Evolutionary conservation across 495 filamentous ascomycete species (phyloP).

Genomic region (Tetracladium marchalianum): DNA sequence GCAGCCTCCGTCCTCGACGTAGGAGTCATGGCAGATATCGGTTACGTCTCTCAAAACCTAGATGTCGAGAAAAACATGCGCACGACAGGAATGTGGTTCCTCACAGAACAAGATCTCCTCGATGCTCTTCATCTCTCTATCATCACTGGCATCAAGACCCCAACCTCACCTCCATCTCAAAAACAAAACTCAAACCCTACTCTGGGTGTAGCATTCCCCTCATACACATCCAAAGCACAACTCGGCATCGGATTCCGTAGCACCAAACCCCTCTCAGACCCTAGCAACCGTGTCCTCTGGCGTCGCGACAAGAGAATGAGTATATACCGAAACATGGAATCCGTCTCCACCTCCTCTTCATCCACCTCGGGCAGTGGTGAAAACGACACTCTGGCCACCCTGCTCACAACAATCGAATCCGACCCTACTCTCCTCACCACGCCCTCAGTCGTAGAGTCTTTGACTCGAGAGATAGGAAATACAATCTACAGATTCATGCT

Average conservation of each 20-base stretch:
- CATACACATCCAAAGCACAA: background rate
- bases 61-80: background rate
- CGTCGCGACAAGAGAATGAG: constrained; percentile 2
- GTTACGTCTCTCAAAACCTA: background rate
- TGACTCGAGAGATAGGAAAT: background rate
- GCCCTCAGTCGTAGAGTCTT: background rate
- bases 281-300: constrained; percentile 1
- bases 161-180: no score
- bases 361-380: background rate
- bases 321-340: constrained; percentile 1
- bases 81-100: background rate
- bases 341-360: background rate
- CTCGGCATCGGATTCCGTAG: background rate
- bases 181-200: no score
- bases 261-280: background rate
- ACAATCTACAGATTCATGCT: constrained; percentile 1
- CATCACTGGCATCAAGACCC: no score
- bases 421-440: background rate
- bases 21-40: constrained; percentile 1
- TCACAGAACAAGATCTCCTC: constrained; percentile 8
- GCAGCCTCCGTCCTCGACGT: constrained; percentile 21
- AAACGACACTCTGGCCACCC: background rate
- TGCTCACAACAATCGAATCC: background rate
- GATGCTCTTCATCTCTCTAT: constrained; percentile 10
- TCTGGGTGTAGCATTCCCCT: no score